Evolutionary conservation across 805 yeast species (phyloP).

Genomic region (Citeromyces nyonsensis): DNA sequence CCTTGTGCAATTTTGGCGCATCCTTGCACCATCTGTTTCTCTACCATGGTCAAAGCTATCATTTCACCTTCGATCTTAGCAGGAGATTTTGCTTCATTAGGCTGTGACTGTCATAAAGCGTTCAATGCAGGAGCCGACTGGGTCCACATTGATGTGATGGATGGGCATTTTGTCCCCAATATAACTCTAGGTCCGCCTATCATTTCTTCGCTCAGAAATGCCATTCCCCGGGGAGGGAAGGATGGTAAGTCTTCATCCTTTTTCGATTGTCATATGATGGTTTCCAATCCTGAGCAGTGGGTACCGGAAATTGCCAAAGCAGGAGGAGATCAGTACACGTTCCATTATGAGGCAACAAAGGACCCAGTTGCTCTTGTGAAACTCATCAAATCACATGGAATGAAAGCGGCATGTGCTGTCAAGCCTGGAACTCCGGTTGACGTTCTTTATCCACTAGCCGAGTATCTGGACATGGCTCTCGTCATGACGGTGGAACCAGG

Average conservation of each 20-base stretch:
- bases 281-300: slow-evolving; percentile 84
- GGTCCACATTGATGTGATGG: slow-evolving; percentile 98
- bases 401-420: slow-evolving; percentile 88
- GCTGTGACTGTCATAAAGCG: slow-evolving; percentile 73
- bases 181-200: slow-evolving; percentile 89
- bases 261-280: slow-evolving; percentile 99
- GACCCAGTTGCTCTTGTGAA: slow-evolving; percentile 63
- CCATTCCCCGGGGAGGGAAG: slow-evolving; percentile 49
- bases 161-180: slow-evolving; percentile 96
- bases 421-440: slow-evolving; percentile 89
- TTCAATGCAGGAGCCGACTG: slow-evolving; percentile 80
- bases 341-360: slow-evolving; percentile 86
- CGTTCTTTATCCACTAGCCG: slow-evolving; percentile 61
- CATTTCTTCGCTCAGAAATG: slow-evolving; percentile 59
- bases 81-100: slow-evolving; percentile 80
- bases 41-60: slow-evolving; percentile 58
- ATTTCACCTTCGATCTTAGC: slow-evolving; percentile 94
- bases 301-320: slow-evolving; percentile 82
- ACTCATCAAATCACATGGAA: slow-evolving; percentile 63
- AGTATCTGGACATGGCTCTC: slow-evolving; percentile 80
- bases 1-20: no score
- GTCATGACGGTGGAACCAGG: slow-evolving; percentile 99
- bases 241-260: slow-evolving; percentile 25
- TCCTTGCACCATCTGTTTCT: no score
- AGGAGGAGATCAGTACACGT: slow-evolving; percentile 93